These are phyloP conservation scores for Plasmodium yoelii DNA, from an alignment of 169 alveolate species.

Conservation along the genomic window DNA sequence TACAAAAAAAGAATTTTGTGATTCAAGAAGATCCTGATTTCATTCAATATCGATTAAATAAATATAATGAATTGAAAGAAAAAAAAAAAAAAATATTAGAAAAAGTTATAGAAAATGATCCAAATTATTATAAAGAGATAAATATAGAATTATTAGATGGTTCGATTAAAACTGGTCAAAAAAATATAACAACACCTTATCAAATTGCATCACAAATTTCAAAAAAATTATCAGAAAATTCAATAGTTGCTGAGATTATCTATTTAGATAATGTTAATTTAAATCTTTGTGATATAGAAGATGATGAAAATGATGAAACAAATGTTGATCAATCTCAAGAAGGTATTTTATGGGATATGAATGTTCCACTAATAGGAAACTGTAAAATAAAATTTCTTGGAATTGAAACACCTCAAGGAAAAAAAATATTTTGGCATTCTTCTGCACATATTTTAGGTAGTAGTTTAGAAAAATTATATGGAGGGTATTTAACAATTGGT, in stretches of 20 bases:
- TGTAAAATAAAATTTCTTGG: constrained; percentile 92
- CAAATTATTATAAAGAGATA: constrained; percentile 86
- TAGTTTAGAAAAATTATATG: constrained; percentile 95
- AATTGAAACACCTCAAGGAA: constrained; percentile 96
- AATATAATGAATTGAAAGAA: constrained; percentile 47
- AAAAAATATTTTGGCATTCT: constrained; percentile 98
- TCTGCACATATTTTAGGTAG: constrained; percentile 96
- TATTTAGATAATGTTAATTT: constrained; percentile 78
- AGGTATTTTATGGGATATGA: constrained; percentile 94
- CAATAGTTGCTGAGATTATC: constrained; percentile 93
- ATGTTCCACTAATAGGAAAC: constrained; percentile 97
- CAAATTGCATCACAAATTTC: constrained; percentile 92
- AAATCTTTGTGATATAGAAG: constrained; percentile 89
- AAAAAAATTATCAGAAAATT: constrained; percentile 91
- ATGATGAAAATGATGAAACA: constrained; percentile 81
- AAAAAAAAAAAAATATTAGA: constrained; percentile 77
- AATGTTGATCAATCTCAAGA: constrained; percentile 14
- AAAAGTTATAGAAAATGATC: constrained; percentile 32
- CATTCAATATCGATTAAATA: constrained; percentile 41
- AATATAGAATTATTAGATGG: constrained; percentile 94
- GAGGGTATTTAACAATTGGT: constrained; percentile 98
- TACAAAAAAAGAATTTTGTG: constrained; percentile 11
- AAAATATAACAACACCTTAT: constrained; percentile 93
- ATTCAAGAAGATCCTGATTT: constrained; percentile 23
- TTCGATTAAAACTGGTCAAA: constrained; percentile 87